A percentile compares a stretch with the other conserved stretches of the same genome.
phyloP scores from a whole-genome alignment of 257 asterid species.

The Solanum sparsipilum region DNA sequence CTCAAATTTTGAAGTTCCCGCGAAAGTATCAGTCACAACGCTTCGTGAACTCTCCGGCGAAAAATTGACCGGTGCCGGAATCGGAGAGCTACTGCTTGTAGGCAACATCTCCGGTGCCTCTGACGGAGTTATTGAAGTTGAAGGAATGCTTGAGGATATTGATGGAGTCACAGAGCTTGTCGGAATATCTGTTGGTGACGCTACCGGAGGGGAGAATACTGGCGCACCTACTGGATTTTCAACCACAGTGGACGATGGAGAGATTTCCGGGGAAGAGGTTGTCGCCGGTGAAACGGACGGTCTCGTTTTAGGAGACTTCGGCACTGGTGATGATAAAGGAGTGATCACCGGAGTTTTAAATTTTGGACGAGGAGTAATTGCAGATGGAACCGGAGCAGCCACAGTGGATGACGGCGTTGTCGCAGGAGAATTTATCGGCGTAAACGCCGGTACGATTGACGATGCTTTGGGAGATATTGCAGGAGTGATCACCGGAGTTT shows the following conservation, averaged over 20 bases:
- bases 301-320: constrained; percentile 32
- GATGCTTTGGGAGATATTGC: not conserved
- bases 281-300: constrained; percentile 28
- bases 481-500: not conserved
- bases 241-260: constrained; percentile 23
- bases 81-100: constrained; percentile 23
- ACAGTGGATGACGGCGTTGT: constrained; percentile 15
- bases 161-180: constrained; percentile 17
- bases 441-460: not conserved
- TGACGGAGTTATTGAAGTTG: constrained; percentile 30
- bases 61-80: constrained; percentile 24
- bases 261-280: constrained; percentile 17
- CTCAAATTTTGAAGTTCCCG: constrained; percentile 8
- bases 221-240: constrained; percentile 34
- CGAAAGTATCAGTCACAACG: constrained; percentile 32
- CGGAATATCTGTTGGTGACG: constrained; percentile 37
- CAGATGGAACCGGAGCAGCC: constrained; percentile 41
- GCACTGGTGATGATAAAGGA: not conserved
- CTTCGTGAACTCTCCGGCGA: constrained; percentile 38
- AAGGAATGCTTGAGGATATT: constrained; percentile 21
- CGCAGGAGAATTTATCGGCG: constrained; percentile 12
- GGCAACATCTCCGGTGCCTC: constrained; percentile 31
- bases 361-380: constrained; percentile 18
- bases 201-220: constrained; percentile 13
- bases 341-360: constrained; percentile 8